Evolutionary conservation across 352 stramenopile genomes (phyloP).

Genomic region (Phytopythium oedochilum): DNA sequence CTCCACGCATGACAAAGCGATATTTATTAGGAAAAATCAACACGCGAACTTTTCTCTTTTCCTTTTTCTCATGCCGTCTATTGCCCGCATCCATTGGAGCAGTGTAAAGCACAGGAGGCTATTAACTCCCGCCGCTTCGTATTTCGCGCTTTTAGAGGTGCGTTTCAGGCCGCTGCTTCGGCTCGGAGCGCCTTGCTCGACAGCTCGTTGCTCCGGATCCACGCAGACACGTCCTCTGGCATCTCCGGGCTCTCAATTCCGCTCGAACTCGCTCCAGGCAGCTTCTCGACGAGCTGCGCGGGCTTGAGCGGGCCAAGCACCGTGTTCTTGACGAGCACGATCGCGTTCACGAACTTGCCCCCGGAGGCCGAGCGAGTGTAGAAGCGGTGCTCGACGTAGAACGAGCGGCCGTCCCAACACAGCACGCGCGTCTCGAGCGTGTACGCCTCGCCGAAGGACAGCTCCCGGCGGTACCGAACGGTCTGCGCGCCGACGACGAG

Average conservation of each 20-base stretch:
- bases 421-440: constrained; percentile 68
- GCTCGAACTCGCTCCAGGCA: constrained; percentile 24
- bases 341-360: constrained; percentile 72
- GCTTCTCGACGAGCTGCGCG: constrained; percentile 54
- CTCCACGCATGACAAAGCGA: constrained; percentile 15
- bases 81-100: background rate
- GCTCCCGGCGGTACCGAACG: constrained; percentile 78
- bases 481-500: constrained; percentile 78
- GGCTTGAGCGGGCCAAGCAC: constrained; percentile 64
- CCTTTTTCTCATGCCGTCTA: background rate
- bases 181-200: constrained; percentile 69
- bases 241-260: constrained; percentile 34
- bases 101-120: background rate
- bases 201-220: constrained; percentile 71
- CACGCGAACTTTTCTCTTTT: background rate
- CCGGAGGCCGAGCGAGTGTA: constrained; percentile 31
- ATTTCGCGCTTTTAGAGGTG: background rate
- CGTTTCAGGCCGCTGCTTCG: constrained; percentile 13
- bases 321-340: constrained; percentile 86
- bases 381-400: constrained; percentile 87
- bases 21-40: constrained; percentile 30
- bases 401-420: constrained; percentile 77
- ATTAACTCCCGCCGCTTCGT: background rate
- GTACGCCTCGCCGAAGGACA: constrained; percentile 66
- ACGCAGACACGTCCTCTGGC: constrained; percentile 46